Evolutionary conservation across 176 grass and related monocot species (phyloP), one percentile per base, ranked within the genome.

Genomic region (Eremochloa ophiuroides): DNA sequence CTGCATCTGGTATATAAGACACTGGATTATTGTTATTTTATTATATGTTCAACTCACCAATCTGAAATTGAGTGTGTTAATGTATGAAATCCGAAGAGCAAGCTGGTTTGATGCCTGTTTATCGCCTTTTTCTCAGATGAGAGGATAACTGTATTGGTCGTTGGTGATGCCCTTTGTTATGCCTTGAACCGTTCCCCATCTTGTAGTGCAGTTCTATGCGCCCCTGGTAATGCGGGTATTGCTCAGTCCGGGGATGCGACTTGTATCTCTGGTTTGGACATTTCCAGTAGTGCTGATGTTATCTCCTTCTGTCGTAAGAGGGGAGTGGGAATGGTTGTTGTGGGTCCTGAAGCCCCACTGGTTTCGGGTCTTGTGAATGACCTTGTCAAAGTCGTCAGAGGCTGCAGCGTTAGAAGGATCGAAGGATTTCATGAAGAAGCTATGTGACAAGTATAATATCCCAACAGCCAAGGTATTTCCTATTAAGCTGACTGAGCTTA

Each of bases 391-490:
- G 69, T 86, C 92, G 2, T 82, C 95, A 17, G 69, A 94, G 69
- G 92, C 94, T 65, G 94, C 94, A 23, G 92, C 91, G 15, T 73
- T 97, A 29, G 92, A 97, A 82, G 94, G 94, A 68, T 94, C 91
- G 4, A 97, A 97, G 60, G 92, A 94, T 33, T 98, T 98, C 62
- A 94, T 91, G 95, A 98, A 98, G 78, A 94, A 85, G 18, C 62
- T 98, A 78, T 98, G 95, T 4, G 86, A 91, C 71, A 93, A 93
- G 75, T 98, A 87, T 51, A 83, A 75, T 80, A 98, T 98, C 28
- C 95, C 90, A 1, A 98, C 95, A 63, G 95, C 95, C 47, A 89
- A 93, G 84, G 90, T 94, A 84, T 4, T 47, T 64, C 55, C 11
- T 73, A 29, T 50, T 88, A 20, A 62, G 3, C 59, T 69, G 41